phyloP scores from a whole-genome alignment of 2,329 filamentous ascomycete genomes.

The Epichloe coenophiala region DNA sequence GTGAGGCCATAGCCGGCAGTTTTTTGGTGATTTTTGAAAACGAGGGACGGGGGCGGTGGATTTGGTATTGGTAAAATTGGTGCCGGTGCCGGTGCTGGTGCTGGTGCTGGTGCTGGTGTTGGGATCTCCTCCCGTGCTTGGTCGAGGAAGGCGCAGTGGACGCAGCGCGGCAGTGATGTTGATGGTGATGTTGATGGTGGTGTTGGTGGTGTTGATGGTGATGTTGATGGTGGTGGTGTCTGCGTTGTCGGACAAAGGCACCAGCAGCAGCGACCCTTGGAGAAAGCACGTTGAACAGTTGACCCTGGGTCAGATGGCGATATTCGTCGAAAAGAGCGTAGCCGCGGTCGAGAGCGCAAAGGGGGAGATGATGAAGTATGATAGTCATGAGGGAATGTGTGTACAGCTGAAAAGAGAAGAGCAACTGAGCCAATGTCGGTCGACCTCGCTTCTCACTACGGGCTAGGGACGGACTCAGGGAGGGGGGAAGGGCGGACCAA shows the following conservation, averaged over 20 bases:
- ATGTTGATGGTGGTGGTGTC: conserved; percentile 8
- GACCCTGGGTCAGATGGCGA: conserved; percentile 24
- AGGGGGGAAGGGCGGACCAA: neutral
- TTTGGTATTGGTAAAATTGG: conserved; percentile 10
- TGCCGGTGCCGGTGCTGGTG: conserved; percentile 6
- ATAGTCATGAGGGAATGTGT: conserved; percentile 27
- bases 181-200: neutral
- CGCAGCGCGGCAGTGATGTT: conserved; percentile 9
- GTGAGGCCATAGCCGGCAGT: conserved; percentile 20
- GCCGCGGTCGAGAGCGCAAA: conserved; percentile 33
- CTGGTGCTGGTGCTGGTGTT: neutral
- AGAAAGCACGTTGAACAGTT: conserved; percentile 28
- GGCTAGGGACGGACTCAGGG: neutral
- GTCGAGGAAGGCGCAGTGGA: conserved; percentile 25
- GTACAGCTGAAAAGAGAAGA: conserved; percentile 9
- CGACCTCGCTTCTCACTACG: neutral
- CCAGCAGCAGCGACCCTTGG: conserved; percentile 28
- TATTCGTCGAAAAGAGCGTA: conserved; percentile 32
- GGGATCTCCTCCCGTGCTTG: conserved; percentile 16
- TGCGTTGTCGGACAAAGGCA: conserved; percentile 26
- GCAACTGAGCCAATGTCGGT: conserved; percentile 9
- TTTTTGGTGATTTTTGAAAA: conserved; percentile 12
- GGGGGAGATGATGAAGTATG: conserved; percentile 27
- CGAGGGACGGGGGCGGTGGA: conserved; percentile 2
- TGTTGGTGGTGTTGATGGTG: neutral